These are phyloP conservation scores for Flaveria bidentis DNA, from an alignment of 129 eudicot species.

Conservation along the genomic window DNA sequence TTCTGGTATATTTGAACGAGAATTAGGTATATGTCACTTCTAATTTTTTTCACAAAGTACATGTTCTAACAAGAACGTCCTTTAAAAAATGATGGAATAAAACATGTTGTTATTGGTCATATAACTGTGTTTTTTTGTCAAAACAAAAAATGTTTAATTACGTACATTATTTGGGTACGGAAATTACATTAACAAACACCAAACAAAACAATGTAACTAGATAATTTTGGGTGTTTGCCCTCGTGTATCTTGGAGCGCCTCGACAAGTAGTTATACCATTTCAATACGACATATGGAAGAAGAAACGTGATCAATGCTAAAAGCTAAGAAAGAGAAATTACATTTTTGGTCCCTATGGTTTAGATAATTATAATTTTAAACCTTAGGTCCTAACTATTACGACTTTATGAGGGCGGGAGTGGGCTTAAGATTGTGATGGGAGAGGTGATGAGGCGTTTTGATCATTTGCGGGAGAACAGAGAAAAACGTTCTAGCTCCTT, in stretches of 20 bases:
- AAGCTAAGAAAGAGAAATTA: too few species aligned
- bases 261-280: not conserved
- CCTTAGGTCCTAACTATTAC: too few species aligned
- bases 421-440: too few species aligned
- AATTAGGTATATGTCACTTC: slow-evolving; percentile 62
- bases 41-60: slow-evolving; percentile 27
- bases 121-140: not conserved
- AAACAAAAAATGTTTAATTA: not conserved
- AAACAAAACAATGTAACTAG: not conserved
- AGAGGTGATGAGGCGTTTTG: too few species aligned
- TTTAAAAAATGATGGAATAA: slow-evolving; percentile 11
- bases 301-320: not conserved
- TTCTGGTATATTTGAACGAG: slow-evolving; percentile 58
- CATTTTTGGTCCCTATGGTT: too few species aligned
- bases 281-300: not conserved
- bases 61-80: slow-evolving; percentile 17
- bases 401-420: too few species aligned
- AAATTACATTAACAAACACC: not conserved
- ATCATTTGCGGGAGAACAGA: too few species aligned
- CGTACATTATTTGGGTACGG: not conserved
- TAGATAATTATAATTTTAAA: too few species aligned
- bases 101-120: slow-evolving; percentile 4
- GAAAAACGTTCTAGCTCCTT: too few species aligned
- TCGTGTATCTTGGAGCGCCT: slow-evolving; percentile 7
- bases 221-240: not conserved